Percentiles rank a stretch among this genome's conserved stretches.
Conservation (phyloP, 129 eudicot genomes). For the Centaurea solstitialis region DNA sequence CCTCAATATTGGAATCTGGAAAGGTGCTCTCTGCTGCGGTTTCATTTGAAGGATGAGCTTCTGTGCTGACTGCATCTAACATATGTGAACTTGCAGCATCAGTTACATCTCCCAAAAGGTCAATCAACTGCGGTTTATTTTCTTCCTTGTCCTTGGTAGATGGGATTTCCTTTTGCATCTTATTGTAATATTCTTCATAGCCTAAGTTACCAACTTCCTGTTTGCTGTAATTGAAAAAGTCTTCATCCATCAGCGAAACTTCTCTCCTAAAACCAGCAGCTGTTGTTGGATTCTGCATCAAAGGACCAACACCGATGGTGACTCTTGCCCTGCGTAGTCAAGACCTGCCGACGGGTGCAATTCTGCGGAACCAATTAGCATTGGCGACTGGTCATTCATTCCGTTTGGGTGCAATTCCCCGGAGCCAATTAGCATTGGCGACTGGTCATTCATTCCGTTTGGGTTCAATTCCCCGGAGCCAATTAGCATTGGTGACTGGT, state of each 20-base stretch:
- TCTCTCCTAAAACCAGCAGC: conserved; percentile 40
- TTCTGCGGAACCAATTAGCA: conserved; percentile 17
- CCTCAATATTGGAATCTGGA: conserved; percentile 52
- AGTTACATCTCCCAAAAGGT: conserved; percentile 28
- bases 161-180: conserved; percentile 28
- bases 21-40: conserved; percentile 37
- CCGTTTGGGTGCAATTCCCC: conserved; percentile 1
- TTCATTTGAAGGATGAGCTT: conserved; percentile 29
- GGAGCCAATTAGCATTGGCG: conserved; percentile 17
- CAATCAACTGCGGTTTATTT: conserved; percentile 38
- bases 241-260: conserved; percentile 52
- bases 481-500: conserved; percentile 17
- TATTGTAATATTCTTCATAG: conserved; percentile 19
- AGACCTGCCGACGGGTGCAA: conserved; percentile 1
- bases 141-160: conserved; percentile 26
- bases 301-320: conserved; percentile 21
- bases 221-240: conserved; percentile 35
- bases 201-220: conserved; percentile 21
- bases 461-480: conserved; percentile 15
- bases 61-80: conserved; percentile 33
- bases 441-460: conserved; percentile 11
- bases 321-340: conserved; percentile 21
- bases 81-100: conserved; percentile 23
- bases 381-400: conserved; percentile 19
- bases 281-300: conserved; percentile 30